phyloP scores from a whole-genome alignment of 2,329 filamentous ascomycete species.

The Endoconidiophora polonica region DNA sequence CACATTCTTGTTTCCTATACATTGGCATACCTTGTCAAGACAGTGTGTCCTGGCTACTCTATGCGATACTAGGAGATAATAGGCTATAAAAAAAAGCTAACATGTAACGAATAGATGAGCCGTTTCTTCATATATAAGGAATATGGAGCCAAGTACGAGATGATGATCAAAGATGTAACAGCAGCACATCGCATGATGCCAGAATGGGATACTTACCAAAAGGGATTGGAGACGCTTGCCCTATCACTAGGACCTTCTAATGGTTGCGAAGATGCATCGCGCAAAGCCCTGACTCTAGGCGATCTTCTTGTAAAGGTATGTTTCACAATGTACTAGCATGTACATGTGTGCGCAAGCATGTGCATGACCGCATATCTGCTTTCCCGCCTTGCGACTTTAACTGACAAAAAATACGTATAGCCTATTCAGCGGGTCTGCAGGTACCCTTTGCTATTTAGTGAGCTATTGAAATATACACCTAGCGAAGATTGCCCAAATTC shows the following conservation, averaged over 20 bases:
- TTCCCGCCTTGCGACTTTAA: not conserved
- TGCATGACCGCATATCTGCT: not conserved
- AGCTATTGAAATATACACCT: conserved; percentile 68
- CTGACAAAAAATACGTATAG: conserved; percentile 26
- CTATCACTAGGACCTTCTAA: conserved; percentile 57
- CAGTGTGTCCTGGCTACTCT: not conserved
- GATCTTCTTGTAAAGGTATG: conserved; percentile 79
- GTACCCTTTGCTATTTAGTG: conserved; percentile 74
- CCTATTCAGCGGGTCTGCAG: conserved; percentile 85
- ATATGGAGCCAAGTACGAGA: conserved; percentile 77
- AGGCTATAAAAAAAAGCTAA: no score
- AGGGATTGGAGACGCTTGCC: conserved; percentile 69
- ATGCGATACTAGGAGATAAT: not conserved
- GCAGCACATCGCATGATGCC: conserved; percentile 50
- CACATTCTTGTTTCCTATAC: not conserved
- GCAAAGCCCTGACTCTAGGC: conserved; percentile 63
- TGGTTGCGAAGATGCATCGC: conserved; percentile 42
- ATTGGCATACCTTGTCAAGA: not conserved
- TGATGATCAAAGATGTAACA: conserved; percentile 64
- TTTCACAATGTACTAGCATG: not conserved
- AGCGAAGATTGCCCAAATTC: conserved; percentile 71
- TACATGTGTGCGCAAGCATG: not conserved
- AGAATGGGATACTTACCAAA: conserved; percentile 66
- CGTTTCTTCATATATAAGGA: conserved; percentile 80
- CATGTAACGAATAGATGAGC: conserved; percentile 39